Percentiles rank a stretch among this genome's conserved stretches.
phyloP scores from a whole-genome alignment of 208 protist species.

The Trichomonas gallinae region DNA sequence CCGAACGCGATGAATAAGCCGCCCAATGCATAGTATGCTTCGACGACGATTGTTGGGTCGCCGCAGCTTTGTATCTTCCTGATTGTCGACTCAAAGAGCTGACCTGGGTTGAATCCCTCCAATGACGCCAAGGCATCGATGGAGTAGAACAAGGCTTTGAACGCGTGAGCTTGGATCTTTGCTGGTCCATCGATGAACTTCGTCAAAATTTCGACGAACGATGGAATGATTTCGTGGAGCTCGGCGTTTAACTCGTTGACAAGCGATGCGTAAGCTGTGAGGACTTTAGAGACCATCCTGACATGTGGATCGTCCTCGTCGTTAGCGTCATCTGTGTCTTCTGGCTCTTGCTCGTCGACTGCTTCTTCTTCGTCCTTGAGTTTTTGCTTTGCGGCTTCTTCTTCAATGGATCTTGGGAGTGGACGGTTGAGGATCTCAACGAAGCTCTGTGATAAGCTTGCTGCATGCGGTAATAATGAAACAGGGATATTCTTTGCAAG shows the following conservation, averaged over 20 bases:
- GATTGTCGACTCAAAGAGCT: background rate
- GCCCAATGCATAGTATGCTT: background rate
- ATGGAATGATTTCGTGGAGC: background rate
- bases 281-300: background rate
- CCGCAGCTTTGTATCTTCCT: background rate
- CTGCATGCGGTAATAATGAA: background rate
- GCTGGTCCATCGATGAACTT: background rate
- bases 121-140: background rate
- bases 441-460: background rate
- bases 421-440: background rate
- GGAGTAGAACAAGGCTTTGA: background rate
- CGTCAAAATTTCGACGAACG: background rate
- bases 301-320: background rate
- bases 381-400: background rate
- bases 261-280: background rate
- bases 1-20: background rate
- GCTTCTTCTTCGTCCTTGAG: background rate
- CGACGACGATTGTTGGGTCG: background rate
- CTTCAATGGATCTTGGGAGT: background rate
- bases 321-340: background rate
- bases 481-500: background rate
- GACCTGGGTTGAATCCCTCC: background rate
- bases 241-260: background rate
- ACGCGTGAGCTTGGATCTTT: background rate
- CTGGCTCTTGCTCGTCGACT: background rate